Percentiles rank a stretch among this genome's conserved stretches.
These are phyloP conservation scores for Termitomyces sp. DNA, from an alignment of 768 basidiomycete genomes.

Conservation along the genomic window DNA sequence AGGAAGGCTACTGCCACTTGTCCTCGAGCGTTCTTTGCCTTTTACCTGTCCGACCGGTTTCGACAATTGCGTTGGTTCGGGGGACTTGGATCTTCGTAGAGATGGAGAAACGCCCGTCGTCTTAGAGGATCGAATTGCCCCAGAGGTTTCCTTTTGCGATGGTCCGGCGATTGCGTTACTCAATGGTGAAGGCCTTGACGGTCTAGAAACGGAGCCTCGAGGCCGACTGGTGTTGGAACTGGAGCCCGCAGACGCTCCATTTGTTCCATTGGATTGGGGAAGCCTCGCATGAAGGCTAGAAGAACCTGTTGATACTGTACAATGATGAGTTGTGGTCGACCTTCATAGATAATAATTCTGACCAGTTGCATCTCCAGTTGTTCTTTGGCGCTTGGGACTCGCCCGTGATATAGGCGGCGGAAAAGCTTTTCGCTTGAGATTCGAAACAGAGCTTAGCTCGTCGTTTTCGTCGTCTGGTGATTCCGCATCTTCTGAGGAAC, in stretches of 20 bases:
- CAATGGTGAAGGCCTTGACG: background rate
- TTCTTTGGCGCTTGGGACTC: constrained; percentile 12
- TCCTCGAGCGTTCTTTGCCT: background rate
- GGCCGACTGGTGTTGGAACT: background rate
- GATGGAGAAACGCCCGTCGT: background rate
- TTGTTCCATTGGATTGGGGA: background rate
- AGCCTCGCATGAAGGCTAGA: background rate
- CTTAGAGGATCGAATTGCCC: background rate
- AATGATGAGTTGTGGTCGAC: background rate
- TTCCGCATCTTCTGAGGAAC: constrained; percentile 9
- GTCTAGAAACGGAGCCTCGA: background rate
- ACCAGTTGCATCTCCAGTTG: background rate
- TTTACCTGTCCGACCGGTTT: background rate
- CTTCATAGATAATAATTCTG: background rate
- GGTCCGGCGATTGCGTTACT: background rate
- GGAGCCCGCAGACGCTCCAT: background rate
- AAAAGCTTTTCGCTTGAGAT: constrained; percentile 10
- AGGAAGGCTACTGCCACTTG: background rate
- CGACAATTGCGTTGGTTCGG: background rate
- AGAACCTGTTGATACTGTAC: background rate
- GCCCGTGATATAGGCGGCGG: background rate
- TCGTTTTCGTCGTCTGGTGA: constrained; percentile 9
- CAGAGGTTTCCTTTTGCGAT: background rate
- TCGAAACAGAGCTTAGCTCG: background rate
- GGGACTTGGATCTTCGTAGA: background rate